Base-by-base conservation (phyloP, 2,329 filamentous ascomycete genomes). In the Hymenoscyphus occultus region DNA sequence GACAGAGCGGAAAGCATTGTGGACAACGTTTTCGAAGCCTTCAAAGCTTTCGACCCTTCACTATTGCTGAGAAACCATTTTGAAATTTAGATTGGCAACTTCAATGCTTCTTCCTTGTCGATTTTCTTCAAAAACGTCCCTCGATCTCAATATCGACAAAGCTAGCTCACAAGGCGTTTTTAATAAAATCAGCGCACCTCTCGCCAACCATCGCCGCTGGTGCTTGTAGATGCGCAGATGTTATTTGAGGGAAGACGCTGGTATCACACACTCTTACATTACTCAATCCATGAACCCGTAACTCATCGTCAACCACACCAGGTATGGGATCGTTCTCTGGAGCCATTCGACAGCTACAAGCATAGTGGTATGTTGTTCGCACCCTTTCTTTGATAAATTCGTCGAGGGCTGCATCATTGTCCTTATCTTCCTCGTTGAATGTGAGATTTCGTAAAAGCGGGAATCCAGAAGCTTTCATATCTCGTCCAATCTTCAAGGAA, bases 381-480 rank as follows among this genome's bases (percentile, higher is more conserved):
- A 56, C 14, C 31, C 51, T 56, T 32, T 56, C 22, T 5, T 22
- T 28, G 13, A 56, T 56, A 19, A 56, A 56, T 5, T 14, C 12
- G 19, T 56, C 51, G 31, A 56, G 51, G 4, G 31, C 31, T 9
- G 22, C 51, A 16, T 28, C 31, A 31, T 56, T 31, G 7, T 60
- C 10, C 12, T 60, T 40, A 3, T 45, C 16, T 22, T 35, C 4
- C 22, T 61, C 60, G 4, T 56, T 35, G 9, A 48, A 48, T 4
- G 40, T 63, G 28, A 63, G 19, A 56, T 51, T 51, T n/a, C 31
- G 19, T 14, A 45, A 1, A 40, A 63, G 39, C 19, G 61, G 61
- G n/a, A 51, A 63, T 31, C 62, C 65, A 7, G 45, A 39, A 13
- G 56, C 54, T 48, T 59, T 56, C 60, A 68, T 68, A 14, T 39